Evolutionary conservation across 2,329 filamentous ascomycete species (phyloP), one percentile per base, ranked within the genome.

Genomic region (Rugonectria rugulosa): DNA sequence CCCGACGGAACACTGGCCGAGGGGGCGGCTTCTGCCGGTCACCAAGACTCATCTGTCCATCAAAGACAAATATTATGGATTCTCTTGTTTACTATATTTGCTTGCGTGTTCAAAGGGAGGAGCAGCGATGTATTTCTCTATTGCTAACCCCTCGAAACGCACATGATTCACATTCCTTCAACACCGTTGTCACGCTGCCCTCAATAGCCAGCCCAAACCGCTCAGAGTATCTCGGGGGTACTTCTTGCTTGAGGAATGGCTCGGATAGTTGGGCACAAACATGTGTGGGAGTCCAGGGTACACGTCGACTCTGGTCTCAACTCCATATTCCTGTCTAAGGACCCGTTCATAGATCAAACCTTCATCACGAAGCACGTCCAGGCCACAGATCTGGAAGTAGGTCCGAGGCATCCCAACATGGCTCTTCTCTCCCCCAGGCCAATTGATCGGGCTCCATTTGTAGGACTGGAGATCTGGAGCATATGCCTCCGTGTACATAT

Each of bases 101-200:
- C n/a, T n/a, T n/a, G n/a, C n/a, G n/a, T n/a, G n/a, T n/a, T n/a
- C n/a, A n/a, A n/a, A n/a, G n/a, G n/a, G n/a, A n/a, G n/a, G n/a
- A n/a, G n/a, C n/a, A n/a, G n/a, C n/a, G n/a, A n/a, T n/a, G n/a
- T n/a, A n/a, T n/a, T n/a, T n/a, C n/a, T n/a, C n/a, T n/a, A n/a
- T n/a, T n/a, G n/a, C n/a, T n/a, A n/a, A n/a, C n/a, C n/a, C n/a
- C n/a, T n/a, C n/a, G n/a, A n/a, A 7, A 88, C 91, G 75, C 92
- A 88, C 37, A 88, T 89, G 24, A 11, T 15, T 11, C 4, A 43
- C n/a, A 17, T 29, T 43, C 36, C 14, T 21, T 20, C 7, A 8
- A 21, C 19, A 23, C 19, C 6, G 10, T 24, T 24, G 15, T 17
- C n/a, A 27, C 17, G 3, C 8, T 29, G 21, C 26, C 32, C 15